phyloP scores from a whole-genome alignment of 2,329 filamentous ascomycete species.

The Colletotrichum destructivum region DNA sequence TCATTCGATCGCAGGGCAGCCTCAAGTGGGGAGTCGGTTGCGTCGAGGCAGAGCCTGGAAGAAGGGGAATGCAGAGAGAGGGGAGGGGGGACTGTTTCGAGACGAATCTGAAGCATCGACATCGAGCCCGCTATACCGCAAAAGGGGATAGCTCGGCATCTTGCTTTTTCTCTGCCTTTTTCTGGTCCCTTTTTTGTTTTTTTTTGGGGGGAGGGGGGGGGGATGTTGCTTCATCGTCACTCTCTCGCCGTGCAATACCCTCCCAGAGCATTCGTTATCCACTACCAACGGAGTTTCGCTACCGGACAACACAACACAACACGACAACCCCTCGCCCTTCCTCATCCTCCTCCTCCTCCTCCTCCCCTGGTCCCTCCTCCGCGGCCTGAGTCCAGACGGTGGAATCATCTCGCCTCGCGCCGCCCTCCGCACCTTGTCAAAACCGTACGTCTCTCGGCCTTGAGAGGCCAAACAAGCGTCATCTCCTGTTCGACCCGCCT shows the following conservation, averaged over 20 bases:
- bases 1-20: conserved; percentile 35
- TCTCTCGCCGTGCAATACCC: neutral
- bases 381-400: neutral
- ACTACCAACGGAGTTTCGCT: conserved; percentile 17
- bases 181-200: neutral
- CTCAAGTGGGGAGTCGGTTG: conserved; percentile 34
- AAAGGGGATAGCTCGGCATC: conserved; percentile 32
- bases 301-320: neutral
- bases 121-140: conserved; percentile 29
- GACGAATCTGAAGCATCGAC: conserved; percentile 42
- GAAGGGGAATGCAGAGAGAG: too few relatives aligned
- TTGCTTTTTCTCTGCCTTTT: conserved; percentile 4
- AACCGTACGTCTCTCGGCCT: conserved; percentile 1
- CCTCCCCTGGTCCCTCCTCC: too few relatives aligned
- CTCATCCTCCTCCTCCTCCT: too few relatives aligned
- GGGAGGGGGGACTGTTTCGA: conserved; percentile 29
- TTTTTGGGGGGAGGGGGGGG: neutral
- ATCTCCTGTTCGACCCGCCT: conserved; percentile 38
- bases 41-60: neutral
- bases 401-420: conserved; percentile 23
- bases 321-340: too few relatives aligned
- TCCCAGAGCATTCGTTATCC: neutral
- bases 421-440: conserved; percentile 24
- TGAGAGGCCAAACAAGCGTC: neutral
- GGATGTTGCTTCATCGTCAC: conserved; percentile 11